These are phyloP conservation scores for Picea glauca DNA, from an alignment of 75 land plant genomes.

Conservation along the genomic window DNA sequence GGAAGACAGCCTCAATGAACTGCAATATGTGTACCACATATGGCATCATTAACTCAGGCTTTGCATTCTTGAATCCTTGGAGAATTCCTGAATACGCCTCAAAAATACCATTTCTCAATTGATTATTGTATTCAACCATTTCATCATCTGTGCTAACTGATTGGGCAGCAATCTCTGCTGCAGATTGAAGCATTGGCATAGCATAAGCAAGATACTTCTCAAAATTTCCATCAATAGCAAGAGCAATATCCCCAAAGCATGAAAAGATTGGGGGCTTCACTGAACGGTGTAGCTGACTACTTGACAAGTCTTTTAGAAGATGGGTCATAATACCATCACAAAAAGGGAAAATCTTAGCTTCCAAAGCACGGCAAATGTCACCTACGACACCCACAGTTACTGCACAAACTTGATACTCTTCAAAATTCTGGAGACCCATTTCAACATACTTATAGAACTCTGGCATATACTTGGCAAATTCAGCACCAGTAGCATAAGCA, in stretches of 20 bases:
- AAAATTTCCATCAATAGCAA: slow-evolving; percentile 66
- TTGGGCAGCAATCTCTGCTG: slow-evolving; percentile 62
- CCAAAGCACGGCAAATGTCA: slow-evolving; percentile 67
- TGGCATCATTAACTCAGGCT: slow-evolving; percentile 73
- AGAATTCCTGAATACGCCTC: slow-evolving; percentile 89
- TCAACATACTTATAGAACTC: slow-evolving; percentile 72
- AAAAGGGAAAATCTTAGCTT: slow-evolving; percentile 38
- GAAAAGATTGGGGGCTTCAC: slow-evolving; percentile 80
- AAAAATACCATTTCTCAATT: slow-evolving; percentile 82
- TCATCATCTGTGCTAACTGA: slow-evolving; percentile 65
- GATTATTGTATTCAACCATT: slow-evolving; percentile 81
- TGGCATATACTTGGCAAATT: slow-evolving; percentile 67
- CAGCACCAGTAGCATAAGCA: slow-evolving; percentile 60
- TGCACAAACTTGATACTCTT: slow-evolving; percentile 77
- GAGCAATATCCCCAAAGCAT: slow-evolving; percentile 83
- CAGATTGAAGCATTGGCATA: slow-evolving; percentile 82
- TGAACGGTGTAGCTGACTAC: slow-evolving; percentile 55
- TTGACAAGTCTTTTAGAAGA: slow-evolving; percentile 58
- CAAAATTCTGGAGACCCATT: slow-evolving; percentile 76
- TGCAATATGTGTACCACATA: slow-evolving; percentile 66
- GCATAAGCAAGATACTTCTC: slow-evolving; percentile 66
- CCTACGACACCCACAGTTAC: slow-evolving; percentile 78
- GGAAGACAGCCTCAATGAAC: slow-evolving; percentile 66
- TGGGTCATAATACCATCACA: slow-evolving; percentile 82
- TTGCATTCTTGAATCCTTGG: slow-evolving; percentile 77